Conservation (phyloP, 345 rosid species). For the Populus alba region DNA sequence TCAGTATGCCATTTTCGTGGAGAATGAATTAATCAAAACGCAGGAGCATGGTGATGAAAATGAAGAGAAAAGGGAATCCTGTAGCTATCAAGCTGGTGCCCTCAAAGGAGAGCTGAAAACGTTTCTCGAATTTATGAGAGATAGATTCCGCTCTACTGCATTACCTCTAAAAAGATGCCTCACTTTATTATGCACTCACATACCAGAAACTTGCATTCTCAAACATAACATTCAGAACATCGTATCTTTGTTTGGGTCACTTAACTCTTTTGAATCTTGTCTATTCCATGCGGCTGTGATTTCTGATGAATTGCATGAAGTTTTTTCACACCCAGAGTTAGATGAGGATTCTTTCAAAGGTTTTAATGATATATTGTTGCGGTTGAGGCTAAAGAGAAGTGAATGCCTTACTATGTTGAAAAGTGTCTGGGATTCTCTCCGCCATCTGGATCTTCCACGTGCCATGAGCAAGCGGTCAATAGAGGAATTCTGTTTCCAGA, state of each 20-base stretch:
- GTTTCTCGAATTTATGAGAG: constrained; percentile 31
- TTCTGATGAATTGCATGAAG: constrained; percentile 24
- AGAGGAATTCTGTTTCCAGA: constrained; percentile 32
- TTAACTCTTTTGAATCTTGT: constrained; percentile 20
- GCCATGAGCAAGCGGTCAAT: background rate
- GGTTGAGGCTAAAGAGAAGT: constrained; percentile 9
- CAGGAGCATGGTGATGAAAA: constrained; percentile 2
- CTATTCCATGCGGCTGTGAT: constrained; percentile 15
- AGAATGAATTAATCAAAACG: constrained; percentile 17
- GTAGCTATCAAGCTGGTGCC: background rate
- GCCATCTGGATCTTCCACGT: constrained; percentile 27
- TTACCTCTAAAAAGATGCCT: constrained; percentile 25
- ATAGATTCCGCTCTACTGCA: background rate
- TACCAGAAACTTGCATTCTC: constrained; percentile 20
- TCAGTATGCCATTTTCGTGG: constrained; percentile 26
- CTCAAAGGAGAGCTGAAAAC: constrained; percentile 7
- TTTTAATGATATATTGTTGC: background rate
- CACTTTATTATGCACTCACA: constrained; percentile 27
- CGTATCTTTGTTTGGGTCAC: constrained; percentile 15
- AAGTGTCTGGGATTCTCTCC: constrained; percentile 9
- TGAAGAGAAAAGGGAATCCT: background rate
- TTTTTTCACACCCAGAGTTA: constrained; percentile 15
- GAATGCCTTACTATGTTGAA: constrained; percentile 30
- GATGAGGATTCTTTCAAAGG: background rate
- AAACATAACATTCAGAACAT: constrained; percentile 16